Evolutionary conservation across 306 rosid species (phyloP).

Genomic region (Delonix regia): DNA sequence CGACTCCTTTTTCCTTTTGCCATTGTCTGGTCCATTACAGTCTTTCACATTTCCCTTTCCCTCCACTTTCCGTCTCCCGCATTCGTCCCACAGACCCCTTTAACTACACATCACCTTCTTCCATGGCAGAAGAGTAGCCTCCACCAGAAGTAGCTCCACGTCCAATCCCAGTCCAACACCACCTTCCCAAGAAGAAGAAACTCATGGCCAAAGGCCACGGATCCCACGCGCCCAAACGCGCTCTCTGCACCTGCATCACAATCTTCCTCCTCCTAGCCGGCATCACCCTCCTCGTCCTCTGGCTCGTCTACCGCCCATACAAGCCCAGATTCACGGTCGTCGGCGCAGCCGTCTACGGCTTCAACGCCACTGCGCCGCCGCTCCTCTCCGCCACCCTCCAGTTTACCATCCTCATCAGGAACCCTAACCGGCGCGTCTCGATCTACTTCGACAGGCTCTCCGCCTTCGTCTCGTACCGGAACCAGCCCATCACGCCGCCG

Average conservation of each 20-base stretch:
- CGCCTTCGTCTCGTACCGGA: conserved; percentile 54
- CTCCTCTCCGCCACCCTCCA: conserved; percentile 67
- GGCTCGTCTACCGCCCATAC: conserved; percentile 84
- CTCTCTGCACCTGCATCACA: conserved; percentile 57
- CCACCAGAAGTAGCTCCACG: conserved; percentile 18
- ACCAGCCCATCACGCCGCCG: conserved; percentile 72
- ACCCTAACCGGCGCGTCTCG: conserved; percentile 77
- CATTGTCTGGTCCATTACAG: conserved; percentile 28
- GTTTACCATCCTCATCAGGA: conserved; percentile 66
- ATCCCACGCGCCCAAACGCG: conserved; percentile 31
- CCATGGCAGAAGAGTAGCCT: not conserved
- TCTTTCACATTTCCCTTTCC: conserved; percentile 35
- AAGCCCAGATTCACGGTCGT: conserved; percentile 67
- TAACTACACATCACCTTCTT: not conserved
- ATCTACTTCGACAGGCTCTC: conserved; percentile 68
- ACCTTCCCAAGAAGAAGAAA: not conserved
- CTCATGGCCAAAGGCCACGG: not conserved
- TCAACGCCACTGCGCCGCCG: conserved; percentile 60
- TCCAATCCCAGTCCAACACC: not conserved
- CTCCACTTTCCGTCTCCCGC: conserved; percentile 30
- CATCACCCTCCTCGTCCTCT: conserved; percentile 53
- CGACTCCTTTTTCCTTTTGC: not conserved
- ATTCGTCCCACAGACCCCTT: conserved; percentile 8
- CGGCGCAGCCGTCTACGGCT: conserved; percentile 62
- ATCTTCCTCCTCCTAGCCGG: conserved; percentile 66